Conservation (phyloP, 495 filamentous ascomycete species). For the Corynascus novoguineensis region DNA sequence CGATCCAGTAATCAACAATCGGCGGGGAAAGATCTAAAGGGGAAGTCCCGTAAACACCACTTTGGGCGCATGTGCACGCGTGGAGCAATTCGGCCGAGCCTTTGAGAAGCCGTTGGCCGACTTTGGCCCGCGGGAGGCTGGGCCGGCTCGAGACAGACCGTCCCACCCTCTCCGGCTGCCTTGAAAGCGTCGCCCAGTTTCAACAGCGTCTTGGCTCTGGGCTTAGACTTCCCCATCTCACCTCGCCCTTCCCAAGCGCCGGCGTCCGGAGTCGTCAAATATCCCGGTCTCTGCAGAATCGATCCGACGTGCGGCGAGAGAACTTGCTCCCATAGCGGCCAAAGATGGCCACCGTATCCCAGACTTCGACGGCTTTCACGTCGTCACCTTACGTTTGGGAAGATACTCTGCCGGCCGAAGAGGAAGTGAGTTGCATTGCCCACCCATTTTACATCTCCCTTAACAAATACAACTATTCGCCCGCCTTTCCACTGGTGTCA, state of each 20-base stretch:
- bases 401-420: constrained; percentile 34
- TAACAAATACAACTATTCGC: background rate
- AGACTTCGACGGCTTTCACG: constrained; percentile 44
- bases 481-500: background rate
- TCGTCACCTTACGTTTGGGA: constrained; percentile 51
- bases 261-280: background rate
- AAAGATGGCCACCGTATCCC: constrained; percentile 52
- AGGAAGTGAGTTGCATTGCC: constrained; percentile 33
- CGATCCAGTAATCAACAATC: background rate
- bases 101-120: constrained; percentile 14
- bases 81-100: background rate
- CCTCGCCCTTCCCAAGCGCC: background rate
- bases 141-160: constrained; percentile 4
- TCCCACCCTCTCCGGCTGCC: constrained; percentile 10
- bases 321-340: constrained; percentile 14
- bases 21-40: background rate
- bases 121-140: constrained; percentile 17
- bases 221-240: background rate
- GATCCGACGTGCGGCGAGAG: constrained; percentile 11
- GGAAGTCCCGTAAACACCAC: background rate
- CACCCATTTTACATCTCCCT: background rate
- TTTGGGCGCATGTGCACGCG: constrained; percentile 2
- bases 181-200: background rate
- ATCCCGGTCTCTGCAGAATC: constrained; percentile 5
- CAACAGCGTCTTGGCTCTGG: background rate